Percentiles rank a stretch among this genome's conserved stretches.
phyloP scores from a whole-genome alignment of 805 yeast species.

The Debaryomyces hansenii region DNA sequence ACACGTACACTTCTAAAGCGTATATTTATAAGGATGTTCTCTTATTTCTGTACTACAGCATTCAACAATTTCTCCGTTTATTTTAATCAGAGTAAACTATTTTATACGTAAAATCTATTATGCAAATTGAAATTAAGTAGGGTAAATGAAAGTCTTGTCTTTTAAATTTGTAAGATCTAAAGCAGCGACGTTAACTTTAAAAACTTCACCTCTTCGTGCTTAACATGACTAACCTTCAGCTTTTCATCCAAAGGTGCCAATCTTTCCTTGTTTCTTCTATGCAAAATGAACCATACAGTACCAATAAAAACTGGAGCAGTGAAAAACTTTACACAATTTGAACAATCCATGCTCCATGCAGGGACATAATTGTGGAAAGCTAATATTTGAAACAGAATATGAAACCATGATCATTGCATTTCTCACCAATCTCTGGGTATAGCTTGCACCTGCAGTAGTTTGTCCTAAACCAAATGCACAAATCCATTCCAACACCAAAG shows the following conservation, averaged over 20 bases:
- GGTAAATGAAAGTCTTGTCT: conserved; percentile 52
- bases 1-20: no score
- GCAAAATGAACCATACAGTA: conserved; percentile 36
- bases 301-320: conserved; percentile 45
- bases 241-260: neutral
- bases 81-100: no score
- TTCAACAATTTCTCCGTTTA: no score
- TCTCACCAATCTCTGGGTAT: conserved; percentile 51
- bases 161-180: conserved; percentile 56
- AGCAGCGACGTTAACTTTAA: conserved; percentile 41
- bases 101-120: no score
- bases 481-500: conserved; percentile 44
- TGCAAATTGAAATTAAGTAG: no score
- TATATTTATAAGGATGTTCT: no score
- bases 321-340: conserved; percentile 54
- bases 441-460: conserved; percentile 34
- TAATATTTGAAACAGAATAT: conserved; percentile 49
- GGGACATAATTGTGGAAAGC: conserved; percentile 55
- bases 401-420: conserved; percentile 45
- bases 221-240: conserved; percentile 21
- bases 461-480: conserved; percentile 27
- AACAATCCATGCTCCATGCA: conserved; percentile 51
- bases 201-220: conserved; percentile 26
- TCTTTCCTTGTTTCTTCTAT: conserved; percentile 44
- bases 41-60: no score